Evolutionary conservation across 805 yeast species (phyloP).

Genomic region (Saturnispora sanitii): DNA sequence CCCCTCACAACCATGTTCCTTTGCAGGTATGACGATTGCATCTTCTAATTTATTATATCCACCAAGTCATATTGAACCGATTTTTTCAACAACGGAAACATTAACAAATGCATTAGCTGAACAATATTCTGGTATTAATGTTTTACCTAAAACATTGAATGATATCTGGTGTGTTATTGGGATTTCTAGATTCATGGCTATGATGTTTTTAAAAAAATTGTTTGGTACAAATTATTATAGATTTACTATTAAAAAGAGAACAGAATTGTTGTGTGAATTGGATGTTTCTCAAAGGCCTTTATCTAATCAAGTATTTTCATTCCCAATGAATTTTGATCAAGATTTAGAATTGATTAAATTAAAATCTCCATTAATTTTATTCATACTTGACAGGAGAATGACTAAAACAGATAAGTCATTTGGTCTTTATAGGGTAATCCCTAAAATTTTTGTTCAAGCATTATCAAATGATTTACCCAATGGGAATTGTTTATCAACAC

Average conservation of each 20-base stretch:
- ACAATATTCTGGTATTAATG: conserved; percentile 92
- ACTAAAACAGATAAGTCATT: conserved; percentile 92
- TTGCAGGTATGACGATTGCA: conserved; percentile 63
- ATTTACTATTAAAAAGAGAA: conserved; percentile 52
- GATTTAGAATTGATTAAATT: conserved; percentile 63
- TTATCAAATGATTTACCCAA: conserved; percentile 88
- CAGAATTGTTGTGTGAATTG: conserved; percentile 57
- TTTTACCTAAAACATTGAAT: conserved; percentile 66
- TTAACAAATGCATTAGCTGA: conserved; percentile 64
- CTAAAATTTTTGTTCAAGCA: conserved; percentile 84
- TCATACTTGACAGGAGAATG: conserved; percentile 83
- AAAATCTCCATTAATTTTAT: conserved; percentile 79
- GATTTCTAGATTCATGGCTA: conserved; percentile 72
- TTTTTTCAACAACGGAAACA: conserved; percentile 56
- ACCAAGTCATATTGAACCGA: conserved; percentile 66
- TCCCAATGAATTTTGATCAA: conserved; percentile 46
- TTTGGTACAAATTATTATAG: conserved; percentile 82
- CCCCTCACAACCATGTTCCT: conserved; percentile 43
- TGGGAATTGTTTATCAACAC: conserved; percentile 63
- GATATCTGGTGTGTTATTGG: conserved; percentile 91
- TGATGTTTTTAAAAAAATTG: conserved; percentile 53
- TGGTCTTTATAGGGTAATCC: conserved; percentile 84
- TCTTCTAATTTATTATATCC: conserved; percentile 60
- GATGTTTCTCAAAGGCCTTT: conserved; percentile 78
- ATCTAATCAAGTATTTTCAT: conserved; percentile 57